These are phyloP conservation scores for Lentinula aciculospora DNA, from an alignment of 768 basidiomycete species.

Conservation along the genomic window DNA sequence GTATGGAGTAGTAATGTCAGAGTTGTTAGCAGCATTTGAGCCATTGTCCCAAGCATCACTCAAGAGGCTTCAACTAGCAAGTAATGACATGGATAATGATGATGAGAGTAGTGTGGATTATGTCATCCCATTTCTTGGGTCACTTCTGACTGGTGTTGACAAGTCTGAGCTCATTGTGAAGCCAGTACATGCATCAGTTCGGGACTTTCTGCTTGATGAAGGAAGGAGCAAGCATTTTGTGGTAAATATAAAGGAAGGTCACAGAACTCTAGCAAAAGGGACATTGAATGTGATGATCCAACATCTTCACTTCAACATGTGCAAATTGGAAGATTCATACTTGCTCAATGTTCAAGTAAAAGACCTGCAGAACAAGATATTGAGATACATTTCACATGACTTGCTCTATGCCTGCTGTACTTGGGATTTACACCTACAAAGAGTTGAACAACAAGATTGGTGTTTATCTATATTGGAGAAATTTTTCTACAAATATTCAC, in stretches of 20 bases:
- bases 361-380: not conserved
- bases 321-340: not conserved
- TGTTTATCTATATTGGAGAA: not conserved
- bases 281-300: not conserved
- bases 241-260: not conserved
- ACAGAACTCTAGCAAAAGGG: not conserved
- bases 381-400: not conserved
- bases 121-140: not conserved
- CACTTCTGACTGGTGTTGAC: not conserved
- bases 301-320: slow-evolving; percentile 1
- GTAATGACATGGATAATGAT: not conserved
- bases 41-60: not conserved
- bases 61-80: not conserved
- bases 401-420: not conserved
- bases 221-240: not conserved
- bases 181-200: not conserved
- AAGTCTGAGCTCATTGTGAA: not conserved
- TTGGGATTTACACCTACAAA: not conserved
- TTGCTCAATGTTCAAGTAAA: not conserved
- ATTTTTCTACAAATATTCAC: not conserved
- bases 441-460: too few species aligned
- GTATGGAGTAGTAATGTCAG: not conserved
- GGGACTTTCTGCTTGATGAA: not conserved
- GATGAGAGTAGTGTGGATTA: not conserved
- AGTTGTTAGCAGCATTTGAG: not conserved